Evolutionary conservation across 352 stramenopile genomes (phyloP).

Genomic region (Globisporangium apiculatum): DNA sequence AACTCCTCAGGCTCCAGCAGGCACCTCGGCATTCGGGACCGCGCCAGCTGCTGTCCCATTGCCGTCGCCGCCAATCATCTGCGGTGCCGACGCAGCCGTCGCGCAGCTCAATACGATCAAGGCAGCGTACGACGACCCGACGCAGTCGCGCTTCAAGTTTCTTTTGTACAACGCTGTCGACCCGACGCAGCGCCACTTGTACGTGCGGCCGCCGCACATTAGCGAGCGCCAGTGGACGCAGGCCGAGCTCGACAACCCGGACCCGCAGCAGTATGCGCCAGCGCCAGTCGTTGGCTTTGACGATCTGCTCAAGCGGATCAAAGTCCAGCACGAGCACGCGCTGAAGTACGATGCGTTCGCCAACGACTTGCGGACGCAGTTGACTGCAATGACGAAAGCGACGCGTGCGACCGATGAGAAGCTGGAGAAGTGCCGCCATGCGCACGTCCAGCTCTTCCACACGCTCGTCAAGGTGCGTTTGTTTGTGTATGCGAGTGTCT

Average conservation of each 20-base stretch:
- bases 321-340: conserved; percentile 73
- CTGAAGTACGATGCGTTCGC: conserved; percentile 81
- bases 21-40: conserved; percentile 23
- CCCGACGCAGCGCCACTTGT: conserved; percentile 72
- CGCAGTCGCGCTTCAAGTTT: conserved; percentile 86
- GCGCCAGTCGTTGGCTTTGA: conserved; percentile 74
- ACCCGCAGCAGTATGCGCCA: conserved; percentile 71
- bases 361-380: conserved; percentile 59
- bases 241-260: conserved; percentile 80
- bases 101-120: conserved; percentile 79
- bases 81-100: conserved; percentile 64
- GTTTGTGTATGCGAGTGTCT: background rate
- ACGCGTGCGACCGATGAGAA: conserved; percentile 79
- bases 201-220: conserved; percentile 70
- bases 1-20: conserved; percentile 16
- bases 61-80: conserved; percentile 61
- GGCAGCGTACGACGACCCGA: conserved; percentile 74
- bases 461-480: conserved; percentile 59
- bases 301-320: conserved; percentile 75
- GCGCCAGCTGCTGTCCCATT: conserved; percentile 22
- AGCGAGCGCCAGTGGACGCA: conserved; percentile 84
- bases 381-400: conserved; percentile 79
- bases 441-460: conserved; percentile 82
- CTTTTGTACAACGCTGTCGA: conserved; percentile 88
- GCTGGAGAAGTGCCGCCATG: conserved; percentile 75